phyloP scores from a whole-genome alignment of 139 green algal species.

The Nannochloris sp. region DNA sequence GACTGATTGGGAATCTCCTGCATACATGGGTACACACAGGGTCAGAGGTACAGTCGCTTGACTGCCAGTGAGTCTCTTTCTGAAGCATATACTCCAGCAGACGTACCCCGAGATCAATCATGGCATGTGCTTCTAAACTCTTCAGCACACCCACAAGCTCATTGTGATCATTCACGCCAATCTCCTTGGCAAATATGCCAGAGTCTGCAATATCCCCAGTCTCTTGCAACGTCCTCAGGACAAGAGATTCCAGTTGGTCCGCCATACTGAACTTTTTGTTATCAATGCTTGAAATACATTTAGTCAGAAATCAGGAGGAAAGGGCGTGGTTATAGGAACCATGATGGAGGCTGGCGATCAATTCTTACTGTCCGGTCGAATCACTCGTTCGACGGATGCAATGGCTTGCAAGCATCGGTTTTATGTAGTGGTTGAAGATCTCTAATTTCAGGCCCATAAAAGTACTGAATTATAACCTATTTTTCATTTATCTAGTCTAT shows the following conservation, averaged over 20 bases:
- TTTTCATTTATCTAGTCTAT: too few relatives aligned
- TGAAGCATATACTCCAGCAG: neutral
- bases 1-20: slow-evolving; percentile 65
- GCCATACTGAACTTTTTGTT: neutral
- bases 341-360: neutral
- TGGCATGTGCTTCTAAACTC: slow-evolving; percentile 63
- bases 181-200: slow-evolving; percentile 39
- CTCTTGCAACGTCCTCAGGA: neutral
- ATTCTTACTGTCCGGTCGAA: too few relatives aligned
- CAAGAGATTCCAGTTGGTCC: neutral
- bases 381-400: too few relatives aligned
- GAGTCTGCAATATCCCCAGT: slow-evolving; percentile 54
- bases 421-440: too few relatives aligned
- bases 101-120: slow-evolving; percentile 65
- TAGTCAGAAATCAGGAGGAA: neutral
- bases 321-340: neutral
- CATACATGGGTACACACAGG: neutral
- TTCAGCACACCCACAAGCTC: slow-evolving; percentile 76
- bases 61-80: neutral
- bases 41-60: neutral
- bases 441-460: too few relatives aligned
- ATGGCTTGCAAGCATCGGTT: too few relatives aligned
- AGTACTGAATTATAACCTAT: too few relatives aligned
- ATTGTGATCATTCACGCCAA: slow-evolving; percentile 50
- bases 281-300: neutral